A percentile compares a stretch with the other conserved stretches of the same genome.
Conservation (phyloP, 208 protist genomes). For the Trypanosoma conorhini region DNA sequence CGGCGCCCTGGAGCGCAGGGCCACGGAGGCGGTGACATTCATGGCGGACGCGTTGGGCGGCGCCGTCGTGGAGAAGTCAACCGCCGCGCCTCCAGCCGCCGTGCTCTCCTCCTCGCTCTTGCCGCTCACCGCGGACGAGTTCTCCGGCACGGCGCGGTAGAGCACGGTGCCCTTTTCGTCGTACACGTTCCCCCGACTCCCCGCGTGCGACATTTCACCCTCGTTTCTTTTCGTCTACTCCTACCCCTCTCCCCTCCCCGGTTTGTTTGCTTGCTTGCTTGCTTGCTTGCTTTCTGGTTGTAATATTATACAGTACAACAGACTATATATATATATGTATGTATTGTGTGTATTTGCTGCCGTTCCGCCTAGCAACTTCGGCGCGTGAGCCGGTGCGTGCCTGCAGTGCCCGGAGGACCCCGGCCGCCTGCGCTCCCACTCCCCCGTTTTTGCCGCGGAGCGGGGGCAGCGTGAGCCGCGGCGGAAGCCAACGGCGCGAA, state of each 20-base stretch:
- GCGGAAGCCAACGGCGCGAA: no score
- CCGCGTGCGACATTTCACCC: constrained; percentile 39
- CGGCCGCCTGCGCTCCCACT: no score
- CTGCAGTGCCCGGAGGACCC: no score
- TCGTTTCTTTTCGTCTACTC: constrained; percentile 1
- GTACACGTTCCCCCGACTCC: constrained; percentile 54
- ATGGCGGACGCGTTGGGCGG: neutral
- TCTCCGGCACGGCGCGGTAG: constrained; percentile 48
- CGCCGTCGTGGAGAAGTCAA: neutral
- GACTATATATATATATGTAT: neutral
- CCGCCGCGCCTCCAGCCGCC: neutral
- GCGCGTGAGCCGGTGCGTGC: no score
- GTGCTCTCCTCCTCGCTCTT: neutral
- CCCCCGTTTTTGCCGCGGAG: no score
- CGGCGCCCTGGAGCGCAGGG: neutral
- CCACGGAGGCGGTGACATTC: neutral
- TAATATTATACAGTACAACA: neutral
- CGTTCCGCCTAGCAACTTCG: no score
- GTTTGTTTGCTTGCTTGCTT: constrained; percentile 3
- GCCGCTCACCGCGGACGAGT: neutral
- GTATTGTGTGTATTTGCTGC: neutral
- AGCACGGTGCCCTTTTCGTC: constrained; percentile 68
- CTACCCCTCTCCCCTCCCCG: no score
- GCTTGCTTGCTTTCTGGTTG: neutral
- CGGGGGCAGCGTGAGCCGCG: no score